A percentile compares a stretch with the other conserved stretches of the same genome.
Conservation (phyloP, 768 basidiomycete genomes). For the Tricholoma flavovirens region DNA sequence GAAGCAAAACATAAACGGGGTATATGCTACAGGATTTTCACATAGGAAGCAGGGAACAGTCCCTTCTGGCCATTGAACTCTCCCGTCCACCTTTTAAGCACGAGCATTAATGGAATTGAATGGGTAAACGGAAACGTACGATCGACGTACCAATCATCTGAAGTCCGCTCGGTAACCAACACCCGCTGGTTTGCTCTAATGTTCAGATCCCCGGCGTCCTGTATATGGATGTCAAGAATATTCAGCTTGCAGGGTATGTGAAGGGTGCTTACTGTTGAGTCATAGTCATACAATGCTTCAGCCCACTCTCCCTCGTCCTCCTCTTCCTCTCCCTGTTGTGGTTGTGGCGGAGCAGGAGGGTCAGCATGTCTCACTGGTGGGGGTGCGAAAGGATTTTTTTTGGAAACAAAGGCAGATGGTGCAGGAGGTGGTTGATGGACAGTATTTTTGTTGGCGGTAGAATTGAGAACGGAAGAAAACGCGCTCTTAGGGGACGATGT, state of each 20-base stretch:
- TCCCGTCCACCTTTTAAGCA: slow-evolving; percentile 60
- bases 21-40: slow-evolving; percentile 42
- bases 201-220: slow-evolving; percentile 68
- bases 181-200: slow-evolving; percentile 54
- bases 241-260: not conserved
- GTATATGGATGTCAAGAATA: not conserved
- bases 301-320: slow-evolving; percentile 69
- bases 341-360: slow-evolving; percentile 23
- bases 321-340: slow-evolving; percentile 28
- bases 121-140: slow-evolving; percentile 1
- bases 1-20: not conserved
- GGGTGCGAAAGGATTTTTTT: slow-evolving; percentile 30
- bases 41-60: slow-evolving; percentile 66
- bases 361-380: slow-evolving; percentile 16
- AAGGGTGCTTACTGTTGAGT: slow-evolving; percentile 41
- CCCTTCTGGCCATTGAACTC: slow-evolving; percentile 53
- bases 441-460: slow-evolving; percentile 33
- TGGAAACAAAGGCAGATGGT: slow-evolving; percentile 34
- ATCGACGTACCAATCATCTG: slow-evolving; percentile 65
- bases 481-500: slow-evolving; percentile 44
- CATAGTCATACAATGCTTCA: slow-evolving; percentile 72
- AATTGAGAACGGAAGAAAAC: slow-evolving; percentile 41
- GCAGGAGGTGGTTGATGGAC: slow-evolving; percentile 25
- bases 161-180: slow-evolving; percentile 58
- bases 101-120: not conserved